Evolutionary conservation across 2,329 filamentous ascomycete genomes (phyloP).

Genomic region (Neonectria neomacrospora): DNA sequence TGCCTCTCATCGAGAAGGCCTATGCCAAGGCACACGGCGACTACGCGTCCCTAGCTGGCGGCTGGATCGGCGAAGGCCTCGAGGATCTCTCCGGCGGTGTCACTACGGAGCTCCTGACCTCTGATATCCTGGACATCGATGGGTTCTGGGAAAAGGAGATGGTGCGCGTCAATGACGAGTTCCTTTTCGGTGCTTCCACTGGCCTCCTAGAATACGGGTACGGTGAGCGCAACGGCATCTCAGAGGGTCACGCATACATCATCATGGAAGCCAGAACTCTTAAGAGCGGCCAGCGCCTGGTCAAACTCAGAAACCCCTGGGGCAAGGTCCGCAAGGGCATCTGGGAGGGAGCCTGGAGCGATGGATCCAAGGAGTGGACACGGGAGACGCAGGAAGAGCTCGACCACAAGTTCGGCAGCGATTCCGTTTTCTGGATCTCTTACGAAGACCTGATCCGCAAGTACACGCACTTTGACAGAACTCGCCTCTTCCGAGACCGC

Average conservation of each 20-base stretch:
- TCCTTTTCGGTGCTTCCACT: constrained; percentile 77
- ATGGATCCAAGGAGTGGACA: constrained; percentile 71
- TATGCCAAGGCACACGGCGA: constrained; percentile 88
- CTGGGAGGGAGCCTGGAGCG: constrained; percentile 70
- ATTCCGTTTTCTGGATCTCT: constrained; percentile 73
- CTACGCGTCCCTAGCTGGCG: constrained; percentile 76
- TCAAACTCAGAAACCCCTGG: constrained; percentile 71
- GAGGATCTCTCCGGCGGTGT: constrained; percentile 75
- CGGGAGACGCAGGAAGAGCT: constrained; percentile 67
- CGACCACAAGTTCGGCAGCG: constrained; percentile 68
- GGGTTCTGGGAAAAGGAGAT: constrained; percentile 87
- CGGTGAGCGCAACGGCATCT: constrained; percentile 68
- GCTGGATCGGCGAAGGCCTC: constrained; percentile 72
- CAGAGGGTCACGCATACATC: constrained; percentile 69
- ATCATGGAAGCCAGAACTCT: constrained; percentile 68
- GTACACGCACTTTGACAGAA: constrained; percentile 70
- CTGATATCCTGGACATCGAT: constrained; percentile 81
- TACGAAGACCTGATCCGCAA: constrained; percentile 72
- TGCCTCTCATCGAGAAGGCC: constrained; percentile 83
- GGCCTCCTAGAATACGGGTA: constrained; percentile 72
- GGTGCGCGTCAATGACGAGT: constrained; percentile 82
- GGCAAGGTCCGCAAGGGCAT: constrained; percentile 66
- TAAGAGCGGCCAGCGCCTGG: constrained; percentile 63
- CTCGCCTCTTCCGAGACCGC: constrained; percentile 67
- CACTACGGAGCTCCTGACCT: constrained; percentile 74